Evolutionary conservation across 2,329 filamentous ascomycete genomes (phyloP), one percentile per base, ranked within the genome.

Genomic region (Pseudopyrenochaeta lycopersici): DNA sequence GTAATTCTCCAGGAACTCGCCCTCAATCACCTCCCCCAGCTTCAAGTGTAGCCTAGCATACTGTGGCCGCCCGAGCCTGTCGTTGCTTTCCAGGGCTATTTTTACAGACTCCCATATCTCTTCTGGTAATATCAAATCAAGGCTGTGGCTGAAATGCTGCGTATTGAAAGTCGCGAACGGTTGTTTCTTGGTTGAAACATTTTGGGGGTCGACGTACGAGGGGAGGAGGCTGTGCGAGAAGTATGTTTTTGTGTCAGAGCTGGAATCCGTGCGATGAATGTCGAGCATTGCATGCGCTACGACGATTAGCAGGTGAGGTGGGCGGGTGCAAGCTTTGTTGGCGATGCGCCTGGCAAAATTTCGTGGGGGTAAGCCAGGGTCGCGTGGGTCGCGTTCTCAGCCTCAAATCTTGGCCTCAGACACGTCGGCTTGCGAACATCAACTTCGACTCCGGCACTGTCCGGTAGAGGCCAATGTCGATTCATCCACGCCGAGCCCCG

Each of bases 1-100:
- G 70, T 96, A 93, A 38, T 87, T 81, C n/a, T 85, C 89, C 67
- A 97, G 92, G 66, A 97, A 96, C 0, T 88, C 84, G 1, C 86
- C 85, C 30, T 89, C 82, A 1, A 98, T 72, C 4, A 98, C 71
- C 53, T 91, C 87, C 7, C 82, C 83, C 9, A 97, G 81, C 3
- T 86, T 85, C 84, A 96, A 88, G 62, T 86, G 84, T 2, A 96
- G 86, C 54, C 85, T 84, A 29, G 85, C 84, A 80, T 91, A 96
- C 41, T 77, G 75, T 12, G 78, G 66, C 9, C 63, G 71, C n/a
- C 65, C 64, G 9, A 42, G 47, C 9, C 52, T 49, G 20, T 76
- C 59, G 31, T 77, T 75, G 2, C 60, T 68, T 7, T 82, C 71
- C 14, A 92, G 68, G 58, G 83, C 82, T 29, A 81, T 71, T 63